Evolutionary conservation across 352 stramenopile species (phyloP).

Genomic region (Globisporangium cederbergense): DNA sequence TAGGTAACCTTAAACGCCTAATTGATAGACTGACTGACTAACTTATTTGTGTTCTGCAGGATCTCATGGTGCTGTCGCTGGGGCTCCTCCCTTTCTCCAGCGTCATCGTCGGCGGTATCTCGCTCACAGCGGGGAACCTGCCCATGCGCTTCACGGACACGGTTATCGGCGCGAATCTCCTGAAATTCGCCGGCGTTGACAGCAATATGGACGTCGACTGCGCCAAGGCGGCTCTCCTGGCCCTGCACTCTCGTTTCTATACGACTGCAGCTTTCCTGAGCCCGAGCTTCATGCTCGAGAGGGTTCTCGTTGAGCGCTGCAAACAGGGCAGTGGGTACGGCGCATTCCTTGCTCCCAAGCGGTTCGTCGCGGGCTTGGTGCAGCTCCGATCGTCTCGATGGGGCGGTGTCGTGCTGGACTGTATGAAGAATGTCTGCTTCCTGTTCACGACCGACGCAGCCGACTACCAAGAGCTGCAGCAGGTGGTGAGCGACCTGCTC

Average conservation of each 20-base stretch:
- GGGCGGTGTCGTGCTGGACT: constrained; percentile 7
- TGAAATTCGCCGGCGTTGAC: not conserved
- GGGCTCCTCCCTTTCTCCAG: not conserved
- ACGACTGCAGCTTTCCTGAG: constrained; percentile 1
- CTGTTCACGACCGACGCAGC: not conserved
- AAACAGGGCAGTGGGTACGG: constrained; percentile 3
- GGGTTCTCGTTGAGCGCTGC: not conserved
- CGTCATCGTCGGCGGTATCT: not conserved
- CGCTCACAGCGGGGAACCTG: not conserved
- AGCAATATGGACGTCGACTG: constrained; percentile 12
- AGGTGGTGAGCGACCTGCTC: not conserved
- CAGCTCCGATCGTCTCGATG: constrained; percentile 11
- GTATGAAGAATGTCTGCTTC: constrained; percentile 1
- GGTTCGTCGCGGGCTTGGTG: not conserved
- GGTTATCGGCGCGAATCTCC: not conserved
- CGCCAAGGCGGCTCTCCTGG: constrained; percentile 7
- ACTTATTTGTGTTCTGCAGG: not conserved
- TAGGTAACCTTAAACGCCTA: too few species aligned
- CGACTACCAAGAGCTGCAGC: constrained; percentile 1
- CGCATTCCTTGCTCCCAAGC: constrained; percentile 10
- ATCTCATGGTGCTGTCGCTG: not conserved
- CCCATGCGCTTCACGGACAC: constrained; percentile 14
- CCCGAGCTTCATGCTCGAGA: constrained; percentile 11
- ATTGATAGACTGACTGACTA: not conserved
- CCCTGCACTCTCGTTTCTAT: constrained; percentile 8